Base-by-base conservation (phyloP, 495 filamentous ascomycete species). In the Jackrogersella minutella region DNA sequence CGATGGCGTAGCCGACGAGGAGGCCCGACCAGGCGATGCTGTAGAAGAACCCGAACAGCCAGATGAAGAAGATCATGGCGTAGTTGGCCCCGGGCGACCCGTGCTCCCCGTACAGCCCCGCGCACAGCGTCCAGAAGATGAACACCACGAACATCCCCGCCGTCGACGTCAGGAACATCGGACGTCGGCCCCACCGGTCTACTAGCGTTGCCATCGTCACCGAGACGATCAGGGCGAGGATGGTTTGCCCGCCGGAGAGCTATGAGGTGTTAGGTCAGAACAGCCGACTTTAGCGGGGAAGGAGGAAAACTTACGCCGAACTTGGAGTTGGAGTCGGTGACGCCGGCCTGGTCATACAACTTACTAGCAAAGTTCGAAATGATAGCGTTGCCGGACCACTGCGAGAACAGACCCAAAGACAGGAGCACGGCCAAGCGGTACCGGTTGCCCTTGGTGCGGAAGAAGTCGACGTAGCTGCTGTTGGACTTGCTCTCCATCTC, bases 321-420 rank as follows among this genome's bases (percentile, higher is more conserved):
- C 71, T 83, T 80, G 58, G 76, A 71, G 52, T 80, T 81, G 7
- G 81, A 67, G 60, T 84, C 79, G 3, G 61, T 81, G 56, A 88
- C 77, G 37, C 88, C 88, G 31, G 86, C 83, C 13, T 78, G 81
- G 39, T 81, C 71, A 61, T 90, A 85, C 67, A 91, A 82, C 47
- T 77, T 76, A 39, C 75, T 79, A 43, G 86, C 76, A 70, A 88
- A 91, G 78, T 90, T 90, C 46, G 83, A 86, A 69, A 89, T 84
- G 36, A 88, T 82, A 56, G 83, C 84, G 67, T 91, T 90, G 51
- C 89, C 89, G 50, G 84, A 86, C 80, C 85, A 90, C 79, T 92
- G 89, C 7, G 86, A 86, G 76, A 88, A 85, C 69, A 88, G 68
- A 67, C 87, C 87, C 28, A 88, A 77, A 17, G 82, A 82, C 34